These are phyloP conservation scores for Chytridiales sp. DNA, from an alignment of 371 early-diverging fungal species.

Conservation along the genomic window DNA sequence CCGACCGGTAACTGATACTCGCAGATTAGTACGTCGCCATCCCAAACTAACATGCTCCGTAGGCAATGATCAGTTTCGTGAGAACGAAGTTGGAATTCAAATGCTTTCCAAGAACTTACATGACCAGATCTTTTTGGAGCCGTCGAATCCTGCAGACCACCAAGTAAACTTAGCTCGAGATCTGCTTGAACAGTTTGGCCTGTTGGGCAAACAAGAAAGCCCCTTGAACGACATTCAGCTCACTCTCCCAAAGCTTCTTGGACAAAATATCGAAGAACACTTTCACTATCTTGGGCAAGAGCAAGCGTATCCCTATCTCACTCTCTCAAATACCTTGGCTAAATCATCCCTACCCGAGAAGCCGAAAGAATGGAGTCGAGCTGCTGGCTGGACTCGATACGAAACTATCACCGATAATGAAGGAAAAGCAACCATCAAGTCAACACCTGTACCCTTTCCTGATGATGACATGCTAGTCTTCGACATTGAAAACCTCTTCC, in stretches of 20 bases:
- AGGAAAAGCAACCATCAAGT: slow-evolving; percentile 29
- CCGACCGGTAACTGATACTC: too few relatives aligned
- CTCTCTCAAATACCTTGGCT: slow-evolving; percentile 55
- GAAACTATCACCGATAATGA: too few relatives aligned
- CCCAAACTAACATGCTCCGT: too few relatives aligned
- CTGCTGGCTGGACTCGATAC: slow-evolving; percentile 87
- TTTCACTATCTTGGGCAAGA: slow-evolving; percentile 73
- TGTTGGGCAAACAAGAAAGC: slow-evolving; percentile 63
- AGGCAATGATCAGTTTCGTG: too few relatives aligned
- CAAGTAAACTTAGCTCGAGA: slow-evolving; percentile 49
- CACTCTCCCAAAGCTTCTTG: slow-evolving; percentile 39
- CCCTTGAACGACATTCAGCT: slow-evolving; percentile 49
- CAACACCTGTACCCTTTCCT: slow-evolving; percentile 52
- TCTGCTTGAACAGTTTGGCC: slow-evolving; percentile 62
- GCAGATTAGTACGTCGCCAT: too few relatives aligned
- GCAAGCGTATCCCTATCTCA: slow-evolving; percentile 56
- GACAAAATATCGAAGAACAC: slow-evolving; percentile 78
- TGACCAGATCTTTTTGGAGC: slow-evolving; percentile 41
- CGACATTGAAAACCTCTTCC: slow-evolving; percentile 83
- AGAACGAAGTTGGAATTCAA: slow-evolving; percentile 52
- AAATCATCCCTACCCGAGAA: slow-evolving; percentile 41
- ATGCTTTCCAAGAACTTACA: slow-evolving; percentile 59
- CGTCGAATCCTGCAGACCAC: neutral
- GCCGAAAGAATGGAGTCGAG: slow-evolving; percentile 62
- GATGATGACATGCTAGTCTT: slow-evolving; percentile 72